These are phyloP conservation scores for Pholiota adiposa DNA, from an alignment of 1,284 basidiomycete genomes.

Conservation along the genomic window DNA sequence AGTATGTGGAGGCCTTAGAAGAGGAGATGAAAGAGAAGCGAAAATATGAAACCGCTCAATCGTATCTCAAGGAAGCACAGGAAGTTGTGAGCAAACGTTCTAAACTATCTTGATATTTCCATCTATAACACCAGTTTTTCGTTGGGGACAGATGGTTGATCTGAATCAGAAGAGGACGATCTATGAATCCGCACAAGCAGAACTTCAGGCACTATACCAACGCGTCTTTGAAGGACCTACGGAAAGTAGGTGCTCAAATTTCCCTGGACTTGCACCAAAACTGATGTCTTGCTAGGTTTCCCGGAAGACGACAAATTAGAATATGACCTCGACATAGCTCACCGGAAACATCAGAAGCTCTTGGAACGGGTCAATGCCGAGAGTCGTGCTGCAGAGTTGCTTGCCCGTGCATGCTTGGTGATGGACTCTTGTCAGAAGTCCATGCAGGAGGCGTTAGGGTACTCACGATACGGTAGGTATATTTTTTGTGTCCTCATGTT, in stretches of 20 bases:
- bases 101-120: neutral
- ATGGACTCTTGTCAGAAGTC: constrained; percentile 34
- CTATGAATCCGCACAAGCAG: constrained; percentile 34
- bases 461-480: constrained; percentile 41
- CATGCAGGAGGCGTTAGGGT: constrained; percentile 39
- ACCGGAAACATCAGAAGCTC: constrained; percentile 36
- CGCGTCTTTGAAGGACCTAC: constrained; percentile 47
- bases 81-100: constrained; percentile 32
- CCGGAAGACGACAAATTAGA: constrained; percentile 45
- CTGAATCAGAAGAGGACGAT: constrained; percentile 33
- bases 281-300: constrained; percentile 30
- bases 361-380: constrained; percentile 40
- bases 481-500: constrained; percentile 1
- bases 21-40: constrained; percentile 41
- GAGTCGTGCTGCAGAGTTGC: constrained; percentile 40
- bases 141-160: constrained; percentile 30
- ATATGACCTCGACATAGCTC: constrained; percentile 34
- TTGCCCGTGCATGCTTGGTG: constrained; percentile 35
- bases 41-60: constrained; percentile 32
- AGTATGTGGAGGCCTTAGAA: constrained; percentile 48
- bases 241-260: constrained; percentile 27
- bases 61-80: constrained; percentile 37
- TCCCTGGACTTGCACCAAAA: neutral
- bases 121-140: neutral
- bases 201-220: constrained; percentile 41